Evolutionary conservation across 306 rosid genomes (phyloP).

Genomic region (Canavalia ensiformis): DNA sequence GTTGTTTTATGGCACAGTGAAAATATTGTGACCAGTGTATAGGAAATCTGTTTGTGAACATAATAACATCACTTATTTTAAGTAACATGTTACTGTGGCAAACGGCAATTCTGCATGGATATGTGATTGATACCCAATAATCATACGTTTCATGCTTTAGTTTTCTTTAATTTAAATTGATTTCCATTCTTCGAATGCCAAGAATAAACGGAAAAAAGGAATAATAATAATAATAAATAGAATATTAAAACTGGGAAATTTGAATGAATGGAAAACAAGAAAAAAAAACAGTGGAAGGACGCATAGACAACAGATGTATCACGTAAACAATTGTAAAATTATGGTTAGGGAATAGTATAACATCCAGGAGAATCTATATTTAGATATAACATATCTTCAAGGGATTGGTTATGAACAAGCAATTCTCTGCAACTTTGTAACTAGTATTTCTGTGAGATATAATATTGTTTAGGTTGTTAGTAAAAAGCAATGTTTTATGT

Average conservation of each 20-base stretch:
- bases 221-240: background rate
- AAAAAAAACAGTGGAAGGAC: background rate
- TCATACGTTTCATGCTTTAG: background rate
- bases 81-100: background rate
- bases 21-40: background rate
- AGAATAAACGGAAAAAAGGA: background rate
- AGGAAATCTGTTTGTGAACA: background rate
- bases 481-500: background rate
- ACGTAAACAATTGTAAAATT: background rate
- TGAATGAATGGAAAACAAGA: conserved; percentile 13
- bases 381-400: background rate
- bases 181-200: background rate
- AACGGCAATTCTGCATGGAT: background rate
- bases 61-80: too few relatives aligned
- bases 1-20: background rate
- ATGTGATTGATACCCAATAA: background rate
- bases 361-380: conserved; percentile 2
- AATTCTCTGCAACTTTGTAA: background rate
- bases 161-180: background rate
- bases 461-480: background rate
- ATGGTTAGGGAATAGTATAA: background rate
- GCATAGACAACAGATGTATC: background rate
- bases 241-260: background rate
- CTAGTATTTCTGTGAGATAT: background rate
- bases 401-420: conserved; percentile 4